A percentile compares a stretch with the other conserved stretches of the same genome.
phyloP scores from a whole-genome alignment of 108 stramenopile species.

The Skeletonema grethae region DNA sequence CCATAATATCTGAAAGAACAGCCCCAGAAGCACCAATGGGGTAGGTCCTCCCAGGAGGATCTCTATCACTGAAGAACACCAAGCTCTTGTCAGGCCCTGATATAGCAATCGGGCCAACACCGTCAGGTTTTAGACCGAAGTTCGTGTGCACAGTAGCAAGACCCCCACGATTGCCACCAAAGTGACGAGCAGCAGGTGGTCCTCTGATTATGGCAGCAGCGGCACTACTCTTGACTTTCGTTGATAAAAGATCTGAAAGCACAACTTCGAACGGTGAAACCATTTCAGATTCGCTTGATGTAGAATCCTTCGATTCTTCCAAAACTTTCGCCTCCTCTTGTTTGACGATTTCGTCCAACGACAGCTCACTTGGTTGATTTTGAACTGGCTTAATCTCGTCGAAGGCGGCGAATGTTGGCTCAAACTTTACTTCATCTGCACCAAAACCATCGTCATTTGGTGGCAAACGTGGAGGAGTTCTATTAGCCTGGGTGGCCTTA shows the following conservation, averaged over 20 bases:
- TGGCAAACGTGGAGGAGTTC: conserved; percentile 5
- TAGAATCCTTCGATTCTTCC: neutral
- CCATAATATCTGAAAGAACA: conserved; percentile 83
- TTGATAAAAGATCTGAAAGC: conserved; percentile 60
- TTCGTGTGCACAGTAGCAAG: conserved; percentile 32
- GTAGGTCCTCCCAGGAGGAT: conserved; percentile 79
- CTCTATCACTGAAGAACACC: conserved; percentile 72
- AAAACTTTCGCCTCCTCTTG: conserved; percentile 3
- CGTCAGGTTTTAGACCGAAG: conserved; percentile 44
- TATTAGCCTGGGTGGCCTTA: conserved; percentile 18
- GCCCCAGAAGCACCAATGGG: conserved; percentile 90
- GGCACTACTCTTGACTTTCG: conserved; percentile 76
- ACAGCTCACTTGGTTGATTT: neutral
- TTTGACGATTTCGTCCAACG: conserved; percentile 3
- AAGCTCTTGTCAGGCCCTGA: conserved; percentile 90
- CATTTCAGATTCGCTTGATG: neutral
- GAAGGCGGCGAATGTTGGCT: conserved; percentile 9
- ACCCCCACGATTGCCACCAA: conserved; percentile 89
- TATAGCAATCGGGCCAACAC: conserved; percentile 82
- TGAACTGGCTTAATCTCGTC: conserved; percentile 4
- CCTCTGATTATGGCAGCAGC: conserved; percentile 84
- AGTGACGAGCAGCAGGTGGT: conserved; percentile 86
- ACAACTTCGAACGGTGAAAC: conserved; percentile 46
- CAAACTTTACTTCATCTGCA: neutral
- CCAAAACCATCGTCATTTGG: conserved; percentile 5